Conservation (phyloP, 192 early-diverging fungal genomes). For the Backusella macrospora region DNA sequence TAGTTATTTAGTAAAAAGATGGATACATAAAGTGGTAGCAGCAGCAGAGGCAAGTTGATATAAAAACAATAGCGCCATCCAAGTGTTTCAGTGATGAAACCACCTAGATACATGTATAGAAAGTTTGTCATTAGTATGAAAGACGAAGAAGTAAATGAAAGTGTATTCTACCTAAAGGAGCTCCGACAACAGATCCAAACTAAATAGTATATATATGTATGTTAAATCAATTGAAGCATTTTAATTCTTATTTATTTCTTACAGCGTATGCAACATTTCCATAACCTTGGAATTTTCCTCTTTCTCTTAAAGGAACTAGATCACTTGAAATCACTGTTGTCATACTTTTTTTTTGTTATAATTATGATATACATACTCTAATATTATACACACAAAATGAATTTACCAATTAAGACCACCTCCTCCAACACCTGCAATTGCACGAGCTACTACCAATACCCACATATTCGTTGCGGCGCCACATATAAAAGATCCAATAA, state of each 20-base stretch:
- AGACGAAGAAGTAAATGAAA: not conserved
- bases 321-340: conserved; percentile 77
- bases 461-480: conserved; percentile 53
- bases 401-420: conserved; percentile 51
- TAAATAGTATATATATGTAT: not conserved
- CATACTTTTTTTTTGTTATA: conserved; percentile 38
- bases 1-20: conserved; percentile 43
- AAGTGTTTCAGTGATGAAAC: conserved; percentile 60
- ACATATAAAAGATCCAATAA: conserved; percentile 70
- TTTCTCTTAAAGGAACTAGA: conserved; percentile 65
- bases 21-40: conserved; percentile 51
- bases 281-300: conserved; percentile 62
- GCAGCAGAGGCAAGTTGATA: conserved; percentile 78
- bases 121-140: not conserved
- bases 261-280: conserved; percentile 33
- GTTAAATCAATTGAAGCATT: not conserved
- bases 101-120: conserved; percentile 45
- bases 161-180: conserved; percentile 45
- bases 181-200: conserved; percentile 64
- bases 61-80: conserved; percentile 74
- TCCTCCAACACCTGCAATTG: conserved; percentile 75
- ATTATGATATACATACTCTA: not conserved
- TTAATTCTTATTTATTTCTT: not conserved
- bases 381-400: not conserved
- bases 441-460: conserved; percentile 65